phyloP scores from a whole-genome alignment of 2,329 filamentous ascomycete genomes.

The Verticillium albo-atrum region DNA sequence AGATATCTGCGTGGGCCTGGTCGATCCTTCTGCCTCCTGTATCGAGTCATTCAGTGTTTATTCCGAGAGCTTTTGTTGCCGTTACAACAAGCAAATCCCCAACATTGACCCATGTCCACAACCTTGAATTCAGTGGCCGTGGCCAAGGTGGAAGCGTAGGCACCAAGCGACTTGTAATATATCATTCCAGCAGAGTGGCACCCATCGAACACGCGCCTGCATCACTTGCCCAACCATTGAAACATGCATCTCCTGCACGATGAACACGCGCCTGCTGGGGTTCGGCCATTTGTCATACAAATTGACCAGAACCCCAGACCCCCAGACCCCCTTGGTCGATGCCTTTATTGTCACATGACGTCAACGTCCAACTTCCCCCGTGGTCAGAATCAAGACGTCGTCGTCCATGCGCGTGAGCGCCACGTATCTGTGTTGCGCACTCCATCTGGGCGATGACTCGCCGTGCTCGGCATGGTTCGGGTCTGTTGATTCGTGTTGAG shows the following conservation, averaged over 20 bases:
- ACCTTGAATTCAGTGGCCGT: background rate
- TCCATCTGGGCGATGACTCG: background rate
- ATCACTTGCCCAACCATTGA: background rate
- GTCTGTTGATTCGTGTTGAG: background rate
- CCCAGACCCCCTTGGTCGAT: background rate
- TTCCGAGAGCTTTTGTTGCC: background rate
- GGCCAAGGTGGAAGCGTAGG: background rate
- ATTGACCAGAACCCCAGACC: background rate
- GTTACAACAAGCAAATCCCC: background rate
- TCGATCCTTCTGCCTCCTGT: background rate
- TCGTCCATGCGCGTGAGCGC: background rate
- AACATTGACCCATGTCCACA: background rate
- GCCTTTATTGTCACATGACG: background rate
- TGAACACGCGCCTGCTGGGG: background rate
- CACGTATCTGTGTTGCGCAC: background rate
- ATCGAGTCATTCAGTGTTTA: background rate
- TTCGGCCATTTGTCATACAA: background rate
- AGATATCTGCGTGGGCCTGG: background rate
- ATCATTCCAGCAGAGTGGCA: background rate
- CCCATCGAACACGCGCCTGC: background rate
- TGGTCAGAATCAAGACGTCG: background rate
- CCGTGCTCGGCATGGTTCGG: background rate
- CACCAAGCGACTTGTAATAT: background rate
- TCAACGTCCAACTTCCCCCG: background rate
- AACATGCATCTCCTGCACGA: background rate